phyloP scores from a whole-genome alignment of 495 filamentous ascomycete species.

The Hypoxylon perforatum region DNA sequence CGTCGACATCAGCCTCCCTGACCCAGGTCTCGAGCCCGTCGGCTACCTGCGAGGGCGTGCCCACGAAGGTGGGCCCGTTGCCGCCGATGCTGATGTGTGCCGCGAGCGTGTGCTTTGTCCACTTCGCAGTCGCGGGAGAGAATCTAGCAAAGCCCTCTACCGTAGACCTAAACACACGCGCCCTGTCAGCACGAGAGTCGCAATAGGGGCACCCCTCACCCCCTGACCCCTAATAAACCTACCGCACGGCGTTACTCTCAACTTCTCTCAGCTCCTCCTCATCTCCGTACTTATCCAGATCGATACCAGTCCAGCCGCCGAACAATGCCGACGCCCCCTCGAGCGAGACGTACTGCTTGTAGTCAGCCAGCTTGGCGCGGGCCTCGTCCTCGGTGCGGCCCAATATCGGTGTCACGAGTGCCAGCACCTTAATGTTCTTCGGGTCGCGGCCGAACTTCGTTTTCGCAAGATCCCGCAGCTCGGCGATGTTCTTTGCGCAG shows the following conservation, averaged over 20 bases:
- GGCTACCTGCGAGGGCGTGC: constrained; percentile 64
- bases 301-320: constrained; percentile 71
- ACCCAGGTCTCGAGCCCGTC: constrained; percentile 68
- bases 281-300: constrained; percentile 63
- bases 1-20: constrained; percentile 67
- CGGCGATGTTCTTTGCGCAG: constrained; percentile 59
- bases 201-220: background rate
- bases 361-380: constrained; percentile 60
- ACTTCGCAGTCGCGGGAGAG: constrained; percentile 60
- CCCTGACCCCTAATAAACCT: constrained; percentile 25
- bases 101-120: constrained; percentile 71
- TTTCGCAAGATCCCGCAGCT: constrained; percentile 58
- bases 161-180: constrained; percentile 43
- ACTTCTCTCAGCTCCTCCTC: constrained; percentile 69
- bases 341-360: constrained; percentile 62
- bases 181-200: background rate
- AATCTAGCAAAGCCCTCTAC: constrained; percentile 55
- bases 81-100: constrained; percentile 70
- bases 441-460: constrained; percentile 60
- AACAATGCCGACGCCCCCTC: constrained; percentile 70
- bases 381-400: constrained; percentile 67
- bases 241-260: constrained; percentile 72
- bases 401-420: constrained; percentile 58
- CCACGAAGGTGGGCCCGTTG: constrained; percentile 62
- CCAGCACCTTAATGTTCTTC: constrained; percentile 64